Conservation (phyloP, 1,139 yeast genomes). For the Candida sanyaensis region DNA sequence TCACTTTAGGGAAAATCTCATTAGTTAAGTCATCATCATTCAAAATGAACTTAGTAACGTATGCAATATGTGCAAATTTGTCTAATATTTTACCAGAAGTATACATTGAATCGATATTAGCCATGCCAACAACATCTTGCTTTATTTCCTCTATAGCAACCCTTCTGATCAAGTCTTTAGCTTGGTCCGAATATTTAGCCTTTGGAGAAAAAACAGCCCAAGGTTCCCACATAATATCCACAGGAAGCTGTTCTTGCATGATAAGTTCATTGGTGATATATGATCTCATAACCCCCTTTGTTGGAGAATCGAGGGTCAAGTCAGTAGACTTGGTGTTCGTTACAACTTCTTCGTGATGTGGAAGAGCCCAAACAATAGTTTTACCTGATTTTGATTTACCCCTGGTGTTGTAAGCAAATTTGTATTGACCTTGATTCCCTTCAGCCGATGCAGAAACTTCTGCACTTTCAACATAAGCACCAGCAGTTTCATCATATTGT, state of each 20-base stretch:
- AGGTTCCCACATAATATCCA: conserved; percentile 56
- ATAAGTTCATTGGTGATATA: conserved; percentile 50
- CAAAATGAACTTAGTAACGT: conserved; percentile 59
- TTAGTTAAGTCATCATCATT: conserved; percentile 48
- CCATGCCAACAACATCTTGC: conserved; percentile 56
- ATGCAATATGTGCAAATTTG: conserved; percentile 72
- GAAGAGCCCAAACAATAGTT: conserved; percentile 56
- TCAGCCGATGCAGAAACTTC: conserved; percentile 26
- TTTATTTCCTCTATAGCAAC: conserved; percentile 56
- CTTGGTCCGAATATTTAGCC: conserved; percentile 39
- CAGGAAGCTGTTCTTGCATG: conserved; percentile 55
- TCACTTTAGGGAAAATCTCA: conserved; percentile 50
- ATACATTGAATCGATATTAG: conserved; percentile 73
- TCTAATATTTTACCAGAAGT: conserved; percentile 74
- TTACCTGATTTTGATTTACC: conserved; percentile 33
- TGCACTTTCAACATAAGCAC: conserved; percentile 28
- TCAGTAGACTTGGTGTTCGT: conserved; percentile 24
- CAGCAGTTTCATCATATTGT: conserved; percentile 56
- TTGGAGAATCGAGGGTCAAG: conserved; percentile 60
- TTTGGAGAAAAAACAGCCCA: conserved; percentile 47
- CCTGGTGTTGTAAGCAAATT: conserved; percentile 27
- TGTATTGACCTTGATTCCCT: conserved; percentile 29
- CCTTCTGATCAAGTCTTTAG: conserved; percentile 36
- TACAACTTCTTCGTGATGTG: conserved; percentile 64
- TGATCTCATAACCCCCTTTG: conserved; percentile 67